Evolutionary conservation across 768 basidiomycete genomes (phyloP), one percentile per base, ranked within the genome.

Genomic region (Termitomyces eurrhizus): DNA sequence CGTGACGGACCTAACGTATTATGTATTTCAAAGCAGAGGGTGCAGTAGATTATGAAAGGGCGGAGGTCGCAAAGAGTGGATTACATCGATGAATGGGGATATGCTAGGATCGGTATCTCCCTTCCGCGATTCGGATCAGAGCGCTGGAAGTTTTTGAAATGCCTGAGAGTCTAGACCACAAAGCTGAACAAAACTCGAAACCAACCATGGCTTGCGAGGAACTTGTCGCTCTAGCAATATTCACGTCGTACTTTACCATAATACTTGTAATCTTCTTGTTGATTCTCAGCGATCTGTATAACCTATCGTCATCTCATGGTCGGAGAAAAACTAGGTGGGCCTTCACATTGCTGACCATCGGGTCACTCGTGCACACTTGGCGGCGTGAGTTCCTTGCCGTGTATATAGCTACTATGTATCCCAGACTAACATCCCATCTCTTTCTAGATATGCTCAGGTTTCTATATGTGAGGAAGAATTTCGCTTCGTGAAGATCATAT

Each of bases 341-440:
- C 8, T 71, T 73, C 52, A 57, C 54, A 33, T 50, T 56, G 26
- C 45, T 75, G 44, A 66, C 71, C 2, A 11, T 70, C 11, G 69
- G 53, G 4, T 74, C 73, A 16, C 62, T 75, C 26, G 57, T 59
- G 6, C 73, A 77, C 56, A 77, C 75, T n/a, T 75, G 74, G 75
- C 71, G 66, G 42, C 75, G 75, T 77, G 58, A n/a, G 71, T 66
- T 24, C 13, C 11, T 66, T 45, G 14, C 24, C 24, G 32, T 48
- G 37, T 53, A 14, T 44, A 37, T 52, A n/a, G 21, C 2, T 4
- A 61, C 29, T 12, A 7, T 6, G 11, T 14, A 16, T 57, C 49
- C 12, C 59, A 26, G 18, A 6, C 18, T 32, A 42, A 29, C 4
- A 14, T 55, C 6, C 12, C 18, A 29, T 50, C 12, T 8, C 18